Evolutionary conservation across 2,329 filamentous ascomycete genomes (phyloP), one percentile per base, ranked within the genome.

Genomic region (Aspergillus tanneri): DNA sequence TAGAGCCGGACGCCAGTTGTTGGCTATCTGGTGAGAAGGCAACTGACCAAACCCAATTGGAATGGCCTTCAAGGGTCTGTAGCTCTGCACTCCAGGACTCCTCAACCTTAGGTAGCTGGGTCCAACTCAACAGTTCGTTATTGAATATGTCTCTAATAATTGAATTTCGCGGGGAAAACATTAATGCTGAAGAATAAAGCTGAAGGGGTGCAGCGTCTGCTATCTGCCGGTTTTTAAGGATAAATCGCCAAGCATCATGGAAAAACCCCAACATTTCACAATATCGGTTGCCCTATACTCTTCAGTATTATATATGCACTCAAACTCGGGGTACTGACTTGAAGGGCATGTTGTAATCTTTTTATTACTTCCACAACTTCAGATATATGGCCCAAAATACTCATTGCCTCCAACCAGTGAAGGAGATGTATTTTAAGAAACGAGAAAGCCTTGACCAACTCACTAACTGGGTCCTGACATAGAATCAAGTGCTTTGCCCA

Each of bases 171-270:
- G 65, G 67, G 18, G 58, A 49, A 50, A 69, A 71, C 5, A 64
- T 32, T 1, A 69, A 42, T 8, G 60, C 68, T n/a, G 58, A 61
- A 21, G 21, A 55, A 53, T 71, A 71, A 21, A 65, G 44, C 49
- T 71, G 65, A 22, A 71, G 64, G 12, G 69, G 69, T 19, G 58
- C 58, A 34, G 48, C 40, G 43, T 65, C 48, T 27, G 61, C 53
- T 22, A 68, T 58, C 7, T 54, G 51, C 22, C 46, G 40, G 42
- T 64, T 61, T 34, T 57, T 54, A 1, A 66, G 49, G 35, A 64
- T 45, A 48, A 71, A 68, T 32, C 60, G 55, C 43, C 43, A 57
- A 19, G 61, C 60, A 52, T 71, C 65, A 45, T 58, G 27, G 21
- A 68, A 47, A 45, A 66, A 65, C 6, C 47, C 32, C 0, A 38